phyloP scores from a whole-genome alignment of 331 rosid genomes.

The Malus hybrid region DNA sequence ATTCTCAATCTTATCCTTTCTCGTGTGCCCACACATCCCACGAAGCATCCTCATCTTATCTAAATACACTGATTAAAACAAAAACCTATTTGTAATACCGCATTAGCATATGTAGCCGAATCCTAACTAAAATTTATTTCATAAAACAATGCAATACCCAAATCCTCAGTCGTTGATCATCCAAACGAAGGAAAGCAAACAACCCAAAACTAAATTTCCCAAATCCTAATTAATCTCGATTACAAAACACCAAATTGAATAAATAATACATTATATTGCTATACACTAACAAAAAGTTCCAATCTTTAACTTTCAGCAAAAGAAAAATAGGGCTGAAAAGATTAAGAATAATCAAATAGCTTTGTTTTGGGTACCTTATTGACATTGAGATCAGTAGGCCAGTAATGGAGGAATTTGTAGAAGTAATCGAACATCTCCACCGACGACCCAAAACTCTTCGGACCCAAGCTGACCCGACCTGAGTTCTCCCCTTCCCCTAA shows the following conservation, averaged over 20 bases:
- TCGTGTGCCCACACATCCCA: too few species aligned
- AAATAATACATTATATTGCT: not conserved
- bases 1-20: too few species aligned
- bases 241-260: not conserved
- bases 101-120: not conserved
- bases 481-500: conserved; percentile 9
- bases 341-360: not conserved
- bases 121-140: not conserved
- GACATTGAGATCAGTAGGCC: conserved; percentile 60
- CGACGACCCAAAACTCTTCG: conserved; percentile 56
- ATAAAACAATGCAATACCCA: not conserved
- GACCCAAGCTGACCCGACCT: conserved; percentile 44
- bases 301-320: not conserved
- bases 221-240: not conserved
- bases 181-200: not conserved
- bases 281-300: not conserved
- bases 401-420: conserved; percentile 56
- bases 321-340: not conserved
- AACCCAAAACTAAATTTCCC: not conserved
- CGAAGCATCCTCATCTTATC: too few species aligned
- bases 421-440: conserved; percentile 74
- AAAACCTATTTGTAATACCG: not conserved
- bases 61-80: not conserved
- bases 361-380: conserved; percentile 50
- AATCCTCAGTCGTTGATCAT: not conserved